Evolutionary conservation across 805 yeast species (phyloP), one percentile per base, ranked within the genome.

Genomic region (Pichia nakasei): DNA sequence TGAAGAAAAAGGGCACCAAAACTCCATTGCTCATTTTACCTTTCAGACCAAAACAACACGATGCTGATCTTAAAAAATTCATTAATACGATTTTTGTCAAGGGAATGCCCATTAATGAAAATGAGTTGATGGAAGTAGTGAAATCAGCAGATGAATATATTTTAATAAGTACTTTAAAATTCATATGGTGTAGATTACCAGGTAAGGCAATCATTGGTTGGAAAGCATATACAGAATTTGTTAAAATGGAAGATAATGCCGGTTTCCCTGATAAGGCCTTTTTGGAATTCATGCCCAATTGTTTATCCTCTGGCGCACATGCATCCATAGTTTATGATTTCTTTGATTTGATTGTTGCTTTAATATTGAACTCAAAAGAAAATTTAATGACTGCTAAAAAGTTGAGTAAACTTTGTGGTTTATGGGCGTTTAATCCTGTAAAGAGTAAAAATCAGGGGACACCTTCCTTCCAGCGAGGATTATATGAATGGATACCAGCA

Each of bases 241-340:
- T 73, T 51, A 67, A 73, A 20, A 66, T 74, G 40, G 95, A 87
- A 57, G 68, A 69, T 34, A 80, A 78, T 43, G 76, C 78, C 2
- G 75, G 77, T 7, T 85, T 69, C 55, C 88, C 93, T 1, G 72
- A 75, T 52, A 75, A 73, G 48, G 85, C 95, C 0, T 88, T 88
- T 57, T 63, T 85, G 37, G 81, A 81, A 41, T 75, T 83, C 45
- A 84, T 88, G 86, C 96, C 96, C 2, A 79, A 78, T 48, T 84
- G 95, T 61, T 68, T 86, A 20, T 74, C 82, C 2, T 80, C 93
- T 0, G 86, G 93, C 2, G 82, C 91, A 5, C 96, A 87, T 63
- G 95, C 95, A 0, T 81, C 93, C 2, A 85, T 89, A 5, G 91
- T 85, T 5, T 85, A 85, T 59, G 95, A 85, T 58, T 89, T 87